Evolutionary conservation across 371 early-diverging fungal species (phyloP).

Genomic region (Polyrhizophydium stewartii): DNA sequence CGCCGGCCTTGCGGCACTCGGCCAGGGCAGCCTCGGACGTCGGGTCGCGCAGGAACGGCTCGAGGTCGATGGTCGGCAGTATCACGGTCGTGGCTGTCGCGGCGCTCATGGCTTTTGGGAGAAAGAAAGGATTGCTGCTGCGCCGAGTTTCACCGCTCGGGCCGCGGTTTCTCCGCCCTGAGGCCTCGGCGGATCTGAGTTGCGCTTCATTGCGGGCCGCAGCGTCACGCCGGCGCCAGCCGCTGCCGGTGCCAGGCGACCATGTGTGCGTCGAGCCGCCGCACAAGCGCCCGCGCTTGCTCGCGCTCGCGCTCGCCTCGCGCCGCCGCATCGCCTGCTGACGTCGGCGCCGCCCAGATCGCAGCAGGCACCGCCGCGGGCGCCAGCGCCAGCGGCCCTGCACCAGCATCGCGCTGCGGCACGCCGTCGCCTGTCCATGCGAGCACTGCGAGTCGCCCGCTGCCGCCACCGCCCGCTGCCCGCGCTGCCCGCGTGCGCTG

Average conservation of each 20-base stretch:
- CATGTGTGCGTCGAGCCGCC: background rate
- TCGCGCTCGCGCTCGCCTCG: background rate
- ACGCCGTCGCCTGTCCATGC: too few relatives aligned
- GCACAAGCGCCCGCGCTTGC: background rate
- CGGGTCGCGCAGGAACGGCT: constrained; percentile 47
- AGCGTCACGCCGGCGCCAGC: too few relatives aligned
- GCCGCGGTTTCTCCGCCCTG: too few relatives aligned
- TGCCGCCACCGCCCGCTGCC: too few relatives aligned
- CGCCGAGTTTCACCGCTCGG: too few relatives aligned
- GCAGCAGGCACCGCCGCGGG: background rate
- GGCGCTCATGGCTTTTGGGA: too few relatives aligned
- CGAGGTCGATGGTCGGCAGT: constrained; percentile 55
- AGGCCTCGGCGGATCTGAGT: too few relatives aligned
- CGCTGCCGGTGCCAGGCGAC: background rate
- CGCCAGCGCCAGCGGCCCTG: too few relatives aligned
- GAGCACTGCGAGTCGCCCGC: too few relatives aligned
- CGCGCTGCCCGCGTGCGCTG: background rate
- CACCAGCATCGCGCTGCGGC: too few relatives aligned
- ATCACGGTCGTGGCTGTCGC: constrained; percentile 1
- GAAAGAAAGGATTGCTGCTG: too few relatives aligned
- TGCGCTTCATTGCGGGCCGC: too few relatives aligned
- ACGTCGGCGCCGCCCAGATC: background rate
- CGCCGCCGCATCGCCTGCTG: background rate
- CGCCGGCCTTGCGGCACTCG: constrained; percentile 53
- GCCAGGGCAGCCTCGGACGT: constrained; percentile 39